These are phyloP conservation scores for Aaosphaeria pasadenensis DNA, from an alignment of 2,329 filamentous ascomycete species.

Conservation along the genomic window DNA sequence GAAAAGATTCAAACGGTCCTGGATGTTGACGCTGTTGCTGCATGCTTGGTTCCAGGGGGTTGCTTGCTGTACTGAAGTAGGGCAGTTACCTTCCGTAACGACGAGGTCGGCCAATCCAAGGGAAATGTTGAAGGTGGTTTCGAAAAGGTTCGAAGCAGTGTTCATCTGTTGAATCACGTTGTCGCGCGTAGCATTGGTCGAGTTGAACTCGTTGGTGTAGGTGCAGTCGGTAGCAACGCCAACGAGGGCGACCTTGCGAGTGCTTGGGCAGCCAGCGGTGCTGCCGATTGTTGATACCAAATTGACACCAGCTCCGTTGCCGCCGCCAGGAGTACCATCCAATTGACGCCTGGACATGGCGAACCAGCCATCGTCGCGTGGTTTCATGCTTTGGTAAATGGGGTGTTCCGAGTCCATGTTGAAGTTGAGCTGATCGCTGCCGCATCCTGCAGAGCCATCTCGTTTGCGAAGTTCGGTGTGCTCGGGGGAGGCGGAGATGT, in stretches of 20 bases:
- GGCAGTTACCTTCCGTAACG: slow-evolving; percentile 72
- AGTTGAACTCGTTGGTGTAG: slow-evolving; percentile 72
- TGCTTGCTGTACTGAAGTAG: slow-evolving; percentile 61
- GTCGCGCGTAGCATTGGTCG: slow-evolving; percentile 59
- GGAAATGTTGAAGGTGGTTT: slow-evolving; percentile 90
- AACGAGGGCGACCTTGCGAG: slow-evolving; percentile 86
- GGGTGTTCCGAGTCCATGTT: slow-evolving; percentile 73
- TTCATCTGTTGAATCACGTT: slow-evolving; percentile 86
- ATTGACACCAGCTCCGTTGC: slow-evolving; percentile 78
- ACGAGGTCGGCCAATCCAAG: slow-evolving; percentile 85
- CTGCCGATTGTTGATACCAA: slow-evolving; percentile 75
- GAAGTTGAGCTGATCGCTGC: slow-evolving; percentile 73
- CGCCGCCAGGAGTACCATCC: slow-evolving; percentile 65
- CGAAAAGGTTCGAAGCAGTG: slow-evolving; percentile 81
- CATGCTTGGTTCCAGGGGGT: slow-evolving; percentile 86
- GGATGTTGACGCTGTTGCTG: slow-evolving; percentile 60
- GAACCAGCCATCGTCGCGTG: slow-evolving; percentile 53
- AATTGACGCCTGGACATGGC: slow-evolving; percentile 68
- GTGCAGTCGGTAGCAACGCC: slow-evolving; percentile 92
- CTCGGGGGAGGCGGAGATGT: slow-evolving; percentile 52
- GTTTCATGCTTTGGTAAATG: slow-evolving; percentile 54
- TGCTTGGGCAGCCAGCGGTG: slow-evolving; percentile 78
- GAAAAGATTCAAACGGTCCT: slow-evolving; percentile 79
- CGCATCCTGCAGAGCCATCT: slow-evolving; percentile 54
- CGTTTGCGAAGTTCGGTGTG: slow-evolving; percentile 64